Evolutionary conservation across 1,139 yeast genomes (phyloP), one percentile per base, ranked within the genome.

Genomic region (Candida sanyaensis): DNA sequence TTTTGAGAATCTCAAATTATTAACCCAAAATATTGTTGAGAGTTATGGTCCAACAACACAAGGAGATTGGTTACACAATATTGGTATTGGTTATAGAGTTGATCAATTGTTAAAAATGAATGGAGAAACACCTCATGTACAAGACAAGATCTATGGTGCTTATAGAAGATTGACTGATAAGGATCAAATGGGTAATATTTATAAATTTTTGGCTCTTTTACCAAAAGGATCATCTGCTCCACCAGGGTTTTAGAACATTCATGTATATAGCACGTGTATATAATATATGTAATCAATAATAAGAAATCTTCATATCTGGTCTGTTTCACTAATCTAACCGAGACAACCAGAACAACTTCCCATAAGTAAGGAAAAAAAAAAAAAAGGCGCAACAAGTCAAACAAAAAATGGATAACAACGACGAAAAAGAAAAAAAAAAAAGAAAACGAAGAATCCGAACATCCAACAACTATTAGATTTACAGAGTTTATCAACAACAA

Each of bases 11-110:
- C 65, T 86, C 47, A 54, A 63, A 9, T 58, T 53, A 21, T 51
- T 53, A 42, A 29, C 51, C 6, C 33, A 37, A 5, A 39, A 42
- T 8, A 36, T 42, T 9, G 61, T 59, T 24, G 52, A 57, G 21
- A 65, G 75, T 0, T 69, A 63, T 52, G 93, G 91, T 0, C 88
- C 93, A 0, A 78, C 79, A 0, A 83, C 83, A 44, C 96, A 89
- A 61, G 95, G 92, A 2, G 90, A 86, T 58, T 89, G 91, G 85
- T 73, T 89, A 29, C 88, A 87, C 58, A 76, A 78, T 30, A 69
- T 88, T 73, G 96, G 96, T 0, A 81, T 89, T 37, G 92, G 88
- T 0, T 80, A 84, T 51, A 72, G 96, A 36, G 81, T 88, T 13
- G 79, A 81, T 47, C 84, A 80, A 55, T 59, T 82, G 36, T 58